Evolutionary conservation across 2,329 filamentous ascomycete genomes (phyloP).

Genomic region (Boeremia lycopersici): DNA sequence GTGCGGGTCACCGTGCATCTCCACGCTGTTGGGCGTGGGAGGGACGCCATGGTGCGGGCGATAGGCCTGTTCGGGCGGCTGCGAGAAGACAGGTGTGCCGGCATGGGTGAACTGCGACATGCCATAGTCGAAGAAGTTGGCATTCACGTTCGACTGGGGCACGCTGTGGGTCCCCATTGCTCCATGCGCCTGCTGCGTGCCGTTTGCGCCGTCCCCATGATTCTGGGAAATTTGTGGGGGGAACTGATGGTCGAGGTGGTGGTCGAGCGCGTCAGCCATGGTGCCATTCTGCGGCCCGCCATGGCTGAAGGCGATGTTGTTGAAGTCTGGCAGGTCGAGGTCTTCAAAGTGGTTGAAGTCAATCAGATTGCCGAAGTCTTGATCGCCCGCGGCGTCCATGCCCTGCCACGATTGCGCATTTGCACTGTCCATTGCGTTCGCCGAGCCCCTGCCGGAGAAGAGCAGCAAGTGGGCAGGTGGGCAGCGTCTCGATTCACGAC

Average conservation of each 20-base stretch:
- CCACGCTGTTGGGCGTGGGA: conserved; percentile 80
- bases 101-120: conserved; percentile 39
- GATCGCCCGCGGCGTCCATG: conserved; percentile 50
- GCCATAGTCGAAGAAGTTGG: conserved; percentile 43
- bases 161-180: conserved; percentile 25
- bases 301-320: conserved; percentile 35
- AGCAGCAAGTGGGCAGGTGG: conserved; percentile 17
- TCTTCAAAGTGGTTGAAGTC: conserved; percentile 45
- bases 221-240: conserved; percentile 34
- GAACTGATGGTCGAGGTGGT: conserved; percentile 40
- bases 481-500: conserved; percentile 15
- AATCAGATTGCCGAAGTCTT: conserved; percentile 52
- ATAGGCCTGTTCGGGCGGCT: conserved; percentile 51
- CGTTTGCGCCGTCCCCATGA: conserved; percentile 28
- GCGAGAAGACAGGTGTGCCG: conserved; percentile 46
- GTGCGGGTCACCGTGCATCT: conserved; percentile 67
- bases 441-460: conserved; percentile 22
- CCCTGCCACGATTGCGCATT: conserved; percentile 47
- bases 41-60: conserved; percentile 69
- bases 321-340: conserved; percentile 36
- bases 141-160: conserved; percentile 23
- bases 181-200: conserved; percentile 23
- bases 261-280: conserved; percentile 42
- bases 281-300: conserved; percentile 24
- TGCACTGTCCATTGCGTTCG: conserved; percentile 42